These are phyloP conservation scores for Typha latifolia DNA, from an alignment of 176 grass and related monocot species.

Conservation along the genomic window DNA sequence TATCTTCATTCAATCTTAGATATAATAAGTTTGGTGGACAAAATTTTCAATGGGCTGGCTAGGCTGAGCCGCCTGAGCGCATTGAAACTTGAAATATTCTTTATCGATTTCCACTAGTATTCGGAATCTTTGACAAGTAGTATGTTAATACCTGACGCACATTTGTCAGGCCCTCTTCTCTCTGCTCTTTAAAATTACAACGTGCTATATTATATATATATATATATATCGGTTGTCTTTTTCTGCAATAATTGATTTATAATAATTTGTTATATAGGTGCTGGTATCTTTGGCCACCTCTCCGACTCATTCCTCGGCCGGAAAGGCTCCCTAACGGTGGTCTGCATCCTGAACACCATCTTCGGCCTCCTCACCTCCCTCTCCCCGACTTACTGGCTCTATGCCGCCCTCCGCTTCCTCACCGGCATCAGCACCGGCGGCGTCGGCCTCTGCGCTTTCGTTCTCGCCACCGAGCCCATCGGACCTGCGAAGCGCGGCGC, in stretches of 20 bases:
- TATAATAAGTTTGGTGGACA: too few relatives aligned
- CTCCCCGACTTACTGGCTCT: conserved; percentile 46
- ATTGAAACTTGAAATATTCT: too few relatives aligned
- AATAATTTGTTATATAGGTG: conserved; percentile 16
- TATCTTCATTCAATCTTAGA: too few relatives aligned
- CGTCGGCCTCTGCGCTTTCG: conserved; percentile 63
- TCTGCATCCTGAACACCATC: conserved; percentile 55
- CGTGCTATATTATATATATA: too few relatives aligned
- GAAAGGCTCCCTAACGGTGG: conserved; percentile 39
- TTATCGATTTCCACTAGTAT: too few relatives aligned
- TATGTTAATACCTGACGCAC: too few relatives aligned
- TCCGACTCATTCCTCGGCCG: conserved; percentile 77
- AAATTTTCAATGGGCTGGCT: too few relatives aligned
- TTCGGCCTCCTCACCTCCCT: conserved; percentile 71
- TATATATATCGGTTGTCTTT: not conserved
- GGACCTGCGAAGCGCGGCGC: conserved; percentile 39
- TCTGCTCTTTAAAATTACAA: too few relatives aligned
- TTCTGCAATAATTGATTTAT: not conserved
- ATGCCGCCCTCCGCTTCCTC: conserved; percentile 50
- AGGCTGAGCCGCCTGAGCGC: too few relatives aligned
- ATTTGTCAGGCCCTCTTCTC: too few relatives aligned
- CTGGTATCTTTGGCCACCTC: conserved; percentile 73
- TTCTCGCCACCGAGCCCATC: conserved; percentile 81
- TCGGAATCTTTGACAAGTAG: too few relatives aligned
- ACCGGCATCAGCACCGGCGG: conserved; percentile 86